Conservation (phyloP, 2,329 filamentous ascomycete species). For the Byssothecium circinans region DNA sequence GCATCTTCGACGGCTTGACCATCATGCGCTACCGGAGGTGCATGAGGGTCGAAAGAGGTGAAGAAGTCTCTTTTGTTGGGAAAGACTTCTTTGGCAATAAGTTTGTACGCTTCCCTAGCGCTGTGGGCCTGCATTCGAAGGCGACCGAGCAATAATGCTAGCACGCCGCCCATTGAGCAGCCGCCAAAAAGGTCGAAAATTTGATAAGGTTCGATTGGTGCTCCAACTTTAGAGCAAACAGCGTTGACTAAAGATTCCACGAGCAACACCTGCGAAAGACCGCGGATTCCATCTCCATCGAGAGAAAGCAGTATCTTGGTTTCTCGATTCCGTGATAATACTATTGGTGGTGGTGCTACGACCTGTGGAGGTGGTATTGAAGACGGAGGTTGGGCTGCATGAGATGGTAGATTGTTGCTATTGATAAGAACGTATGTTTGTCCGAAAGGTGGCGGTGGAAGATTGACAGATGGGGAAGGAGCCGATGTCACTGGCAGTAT, state of each 20-base stretch:
- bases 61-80: conserved; percentile 32
- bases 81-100: conserved; percentile 27
- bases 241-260: conserved; percentile 37
- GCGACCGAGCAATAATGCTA: conserved; percentile 34
- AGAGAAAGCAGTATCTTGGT: conserved; percentile 37
- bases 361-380: background rate
- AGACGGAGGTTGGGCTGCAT: background rate
- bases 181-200: conserved; percentile 38
- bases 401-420: background rate
- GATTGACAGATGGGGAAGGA: too few relatives aligned
- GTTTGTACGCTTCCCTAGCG: conserved; percentile 34
- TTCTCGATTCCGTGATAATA: conserved; percentile 24
- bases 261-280: conserved; percentile 31
- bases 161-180: conserved; percentile 29
- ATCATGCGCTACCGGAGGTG: conserved; percentile 9
- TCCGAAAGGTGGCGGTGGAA: background rate
- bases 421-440: too few relatives aligned
- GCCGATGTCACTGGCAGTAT: background rate
- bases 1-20: conserved; percentile 21
- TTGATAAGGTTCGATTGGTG: conserved; percentile 28
- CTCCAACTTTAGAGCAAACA: conserved; percentile 29
- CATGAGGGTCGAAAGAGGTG: conserved; percentile 25
- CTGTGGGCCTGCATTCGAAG: conserved; percentile 33
- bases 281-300: conserved; percentile 36
- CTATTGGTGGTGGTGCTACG: background rate